Conservation (phyloP, 2,329 filamentous ascomycete genomes). For the Botrytis elliptica region DNA sequence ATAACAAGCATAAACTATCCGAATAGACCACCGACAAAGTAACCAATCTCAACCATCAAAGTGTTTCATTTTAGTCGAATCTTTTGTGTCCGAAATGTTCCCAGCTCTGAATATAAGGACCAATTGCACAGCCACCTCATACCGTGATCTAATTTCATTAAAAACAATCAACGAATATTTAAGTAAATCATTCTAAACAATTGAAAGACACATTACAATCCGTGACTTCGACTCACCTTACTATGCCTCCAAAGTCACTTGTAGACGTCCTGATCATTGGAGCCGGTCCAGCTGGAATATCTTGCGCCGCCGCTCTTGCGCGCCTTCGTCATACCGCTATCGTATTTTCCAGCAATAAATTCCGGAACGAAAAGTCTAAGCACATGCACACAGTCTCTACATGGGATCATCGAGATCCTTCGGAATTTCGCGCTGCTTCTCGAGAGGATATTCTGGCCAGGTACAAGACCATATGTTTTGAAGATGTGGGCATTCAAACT, state of each 20-base stretch:
- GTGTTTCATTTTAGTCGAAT: too few relatives aligned
- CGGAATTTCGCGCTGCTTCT: background rate
- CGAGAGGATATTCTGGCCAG: slow-evolving; percentile 29
- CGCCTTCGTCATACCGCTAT: slow-evolving; percentile 43
- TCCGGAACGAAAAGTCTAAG: slow-evolving; percentile 46
- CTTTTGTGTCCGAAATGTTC: too few relatives aligned
- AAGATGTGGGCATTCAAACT: background rate
- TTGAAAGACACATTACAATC: background rate
- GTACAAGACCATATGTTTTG: slow-evolving; percentile 42
- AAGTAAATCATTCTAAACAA: background rate
- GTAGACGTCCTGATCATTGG: slow-evolving; percentile 43
- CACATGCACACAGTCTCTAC: slow-evolving; percentile 1
- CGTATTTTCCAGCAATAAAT: slow-evolving; percentile 45
- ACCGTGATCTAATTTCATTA: too few relatives aligned
- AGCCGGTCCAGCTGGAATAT: slow-evolving; percentile 47
- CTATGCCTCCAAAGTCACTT: background rate
- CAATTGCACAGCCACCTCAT: too few relatives aligned
- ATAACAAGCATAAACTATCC: too few relatives aligned
- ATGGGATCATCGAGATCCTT: slow-evolving; percentile 3
- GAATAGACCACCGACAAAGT: too few relatives aligned
- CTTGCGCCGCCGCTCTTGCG: slow-evolving; percentile 42
- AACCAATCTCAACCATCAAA: too few relatives aligned
- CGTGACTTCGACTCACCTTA: background rate
- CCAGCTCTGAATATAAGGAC: too few relatives aligned
- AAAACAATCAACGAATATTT: too few relatives aligned